These are phyloP conservation scores for Neodidymelliopsis sp. DNA, from an alignment of 2,329 filamentous ascomycete genomes.

Conservation along the genomic window DNA sequence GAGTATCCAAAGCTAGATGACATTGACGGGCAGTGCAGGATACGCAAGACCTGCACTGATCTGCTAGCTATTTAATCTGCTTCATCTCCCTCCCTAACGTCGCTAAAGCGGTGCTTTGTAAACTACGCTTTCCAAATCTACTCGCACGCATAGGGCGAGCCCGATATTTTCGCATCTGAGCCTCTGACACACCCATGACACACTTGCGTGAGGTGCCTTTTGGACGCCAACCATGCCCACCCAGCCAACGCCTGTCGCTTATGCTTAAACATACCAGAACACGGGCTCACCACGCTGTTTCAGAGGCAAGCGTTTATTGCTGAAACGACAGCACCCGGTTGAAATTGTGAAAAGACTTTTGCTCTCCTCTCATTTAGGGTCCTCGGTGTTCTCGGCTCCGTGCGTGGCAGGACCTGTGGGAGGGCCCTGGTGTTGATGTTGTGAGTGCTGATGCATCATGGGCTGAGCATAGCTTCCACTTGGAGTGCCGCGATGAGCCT, in stretches of 20 bases:
- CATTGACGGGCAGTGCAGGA: conserved; percentile 2
- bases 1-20: conserved; percentile 10
- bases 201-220: conserved; percentile 4
- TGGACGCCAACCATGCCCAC: conserved; percentile 30
- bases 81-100: background rate
- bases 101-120: background rate
- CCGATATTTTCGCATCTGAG: background rate
- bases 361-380: conserved; percentile 46
- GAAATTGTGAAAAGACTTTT: conserved; percentile 20
- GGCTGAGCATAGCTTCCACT: conserved; percentile 52
- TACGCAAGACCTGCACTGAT: conserved; percentile 8
- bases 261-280: no score
- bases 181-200: background rate
- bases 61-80: conserved; percentile 9
- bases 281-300: no score
- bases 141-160: background rate
- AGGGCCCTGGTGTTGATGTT: conserved; percentile 47
- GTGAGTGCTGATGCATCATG: conserved; percentile 52
- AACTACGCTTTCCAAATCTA: no score
- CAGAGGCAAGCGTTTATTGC: no score
- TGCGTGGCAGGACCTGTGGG: conserved; percentile 47
- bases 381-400: conserved; percentile 43
- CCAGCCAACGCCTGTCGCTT: conserved; percentile 48
- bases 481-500: conserved; percentile 49
- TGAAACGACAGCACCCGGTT: conserved; percentile 15